These are phyloP conservation scores for Neurospora sp. DNA, from an alignment of 495 filamentous ascomycete species.

Conservation along the genomic window DNA sequence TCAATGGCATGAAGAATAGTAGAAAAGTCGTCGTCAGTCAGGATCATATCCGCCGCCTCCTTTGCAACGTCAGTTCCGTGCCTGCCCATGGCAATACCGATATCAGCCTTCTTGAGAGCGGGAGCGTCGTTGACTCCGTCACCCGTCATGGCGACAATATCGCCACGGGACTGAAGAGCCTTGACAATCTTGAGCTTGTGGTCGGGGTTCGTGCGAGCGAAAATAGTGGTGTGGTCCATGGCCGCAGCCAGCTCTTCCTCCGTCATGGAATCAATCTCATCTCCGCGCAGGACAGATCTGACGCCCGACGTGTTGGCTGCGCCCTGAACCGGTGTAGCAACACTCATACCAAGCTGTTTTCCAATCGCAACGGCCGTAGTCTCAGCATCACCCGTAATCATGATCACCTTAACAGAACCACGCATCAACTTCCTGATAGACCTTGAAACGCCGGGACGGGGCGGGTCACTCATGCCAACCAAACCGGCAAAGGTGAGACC, in stretches of 20 bases:
- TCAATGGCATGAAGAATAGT: slow-evolving; percentile 95
- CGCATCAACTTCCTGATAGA: slow-evolving; percentile 86
- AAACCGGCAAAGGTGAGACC: slow-evolving; percentile 83
- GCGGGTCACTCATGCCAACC: slow-evolving; percentile 95
- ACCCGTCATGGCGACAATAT: slow-evolving; percentile 98
- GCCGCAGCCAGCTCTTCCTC: slow-evolving; percentile 71
- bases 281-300: slow-evolving; percentile 72
- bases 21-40: slow-evolving; percentile 96
- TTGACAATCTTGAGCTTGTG: slow-evolving; percentile 96
- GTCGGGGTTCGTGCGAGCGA: slow-evolving; percentile 90
- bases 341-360: slow-evolving; percentile 83
- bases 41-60: slow-evolving; percentile 98
- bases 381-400: slow-evolving; percentile 97
- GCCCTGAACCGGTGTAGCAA: slow-evolving; percentile 37
- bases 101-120: slow-evolving; percentile 93
- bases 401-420: slow-evolving; percentile 90
- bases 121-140: slow-evolving; percentile 98
- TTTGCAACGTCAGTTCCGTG: slow-evolving; percentile 96
- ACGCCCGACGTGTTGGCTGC: slow-evolving; percentile 35
- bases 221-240: slow-evolving; percentile 82
- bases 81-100: slow-evolving; percentile 93
- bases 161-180: slow-evolving; percentile 83
- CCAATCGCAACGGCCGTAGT: slow-evolving; percentile 90
- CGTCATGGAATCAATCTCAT: slow-evolving; percentile 85
- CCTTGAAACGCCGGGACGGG: slow-evolving; percentile 76